Conservation (phyloP, 2,329 filamentous ascomycete genomes). For the Penicillium palitans region DNA sequence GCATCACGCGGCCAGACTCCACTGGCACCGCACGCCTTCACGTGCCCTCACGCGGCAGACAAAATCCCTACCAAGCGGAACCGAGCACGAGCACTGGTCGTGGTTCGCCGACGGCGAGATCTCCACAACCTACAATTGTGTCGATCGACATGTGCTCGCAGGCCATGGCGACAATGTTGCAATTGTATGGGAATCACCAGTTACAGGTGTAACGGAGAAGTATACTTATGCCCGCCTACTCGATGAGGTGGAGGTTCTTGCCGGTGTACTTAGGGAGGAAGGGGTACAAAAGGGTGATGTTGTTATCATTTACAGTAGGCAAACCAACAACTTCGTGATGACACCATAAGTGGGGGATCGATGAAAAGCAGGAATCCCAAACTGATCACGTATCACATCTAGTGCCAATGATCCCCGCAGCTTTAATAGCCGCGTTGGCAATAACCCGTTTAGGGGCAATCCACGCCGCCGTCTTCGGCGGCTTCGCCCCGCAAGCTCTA, state of each 20-base stretch:
- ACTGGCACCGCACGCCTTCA: conserved; percentile 77
- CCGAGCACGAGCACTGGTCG: conserved; percentile 73
- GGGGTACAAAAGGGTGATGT: conserved; percentile 82
- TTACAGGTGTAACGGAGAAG: conserved; percentile 69
- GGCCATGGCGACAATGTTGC: conserved; percentile 74
- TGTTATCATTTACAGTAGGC: conserved; percentile 81
- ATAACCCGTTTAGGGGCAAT: conserved; percentile 79
- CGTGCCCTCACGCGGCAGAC: conserved; percentile 59
- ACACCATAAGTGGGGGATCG: background rate
- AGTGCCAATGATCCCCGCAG: conserved; percentile 95
- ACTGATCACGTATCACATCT: background rate
- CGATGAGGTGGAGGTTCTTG: conserved; percentile 76
- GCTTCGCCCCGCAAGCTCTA: conserved; percentile 77
- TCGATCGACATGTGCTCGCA: conserved; percentile 81
- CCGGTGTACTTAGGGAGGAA: conserved; percentile 77
- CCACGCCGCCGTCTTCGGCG: conserved; percentile 90
- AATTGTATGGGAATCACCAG: conserved; percentile 85
- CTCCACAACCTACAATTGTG: conserved; percentile 86
- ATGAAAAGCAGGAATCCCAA: background rate
- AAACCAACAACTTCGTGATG: background rate
- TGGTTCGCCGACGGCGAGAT: conserved; percentile 92
- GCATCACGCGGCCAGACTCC: conserved; percentile 69
- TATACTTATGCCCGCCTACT: conserved; percentile 76
- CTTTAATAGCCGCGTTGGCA: conserved; percentile 82
- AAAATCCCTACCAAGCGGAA: conserved; percentile 62